These are phyloP conservation scores for Fusarium ramigenum DNA, from an alignment of 2,329 filamentous ascomycete genomes.

Conservation along the genomic window DNA sequence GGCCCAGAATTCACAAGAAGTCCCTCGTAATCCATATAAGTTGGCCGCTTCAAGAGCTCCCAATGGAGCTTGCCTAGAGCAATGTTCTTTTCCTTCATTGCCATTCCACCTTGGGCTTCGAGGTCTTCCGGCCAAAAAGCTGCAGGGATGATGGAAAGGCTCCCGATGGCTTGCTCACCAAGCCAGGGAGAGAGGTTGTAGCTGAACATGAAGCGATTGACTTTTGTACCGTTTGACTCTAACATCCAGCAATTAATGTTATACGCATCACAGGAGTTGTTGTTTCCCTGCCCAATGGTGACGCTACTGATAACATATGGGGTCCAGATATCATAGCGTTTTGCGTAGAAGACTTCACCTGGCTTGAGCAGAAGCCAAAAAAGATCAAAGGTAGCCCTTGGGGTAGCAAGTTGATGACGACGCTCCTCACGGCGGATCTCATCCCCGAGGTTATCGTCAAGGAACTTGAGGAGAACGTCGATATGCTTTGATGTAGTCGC, in stretches of 20 bases:
- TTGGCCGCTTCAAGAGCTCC: constrained; percentile 57
- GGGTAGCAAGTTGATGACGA: constrained; percentile 49
- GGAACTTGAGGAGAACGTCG: constrained; percentile 55
- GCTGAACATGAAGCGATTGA: constrained; percentile 51
- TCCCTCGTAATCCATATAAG: constrained; percentile 59
- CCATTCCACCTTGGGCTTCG: constrained; percentile 42
- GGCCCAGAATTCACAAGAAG: constrained; percentile 47
- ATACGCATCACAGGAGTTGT: constrained; percentile 28
- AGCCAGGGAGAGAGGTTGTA: constrained; percentile 51
- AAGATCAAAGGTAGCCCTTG: constrained; percentile 56
- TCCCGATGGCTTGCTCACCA: constrained; percentile 55
- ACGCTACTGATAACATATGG: constrained; percentile 54
- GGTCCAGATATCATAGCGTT: constrained; percentile 52
- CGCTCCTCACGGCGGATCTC: constrained; percentile 53
- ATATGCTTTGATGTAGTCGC: constrained; percentile 55
- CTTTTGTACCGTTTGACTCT: constrained; percentile 45
- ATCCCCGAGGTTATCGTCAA: constrained; percentile 51
- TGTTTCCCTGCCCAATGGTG: constrained; percentile 17
- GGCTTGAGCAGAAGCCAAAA: constrained; percentile 60
- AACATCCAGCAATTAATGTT: constrained; percentile 56
- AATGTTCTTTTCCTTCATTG: constrained; percentile 52
- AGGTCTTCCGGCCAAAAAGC: constrained; percentile 53
- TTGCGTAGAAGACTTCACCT: constrained; percentile 55
- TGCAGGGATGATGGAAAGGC: constrained; percentile 54
- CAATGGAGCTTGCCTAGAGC: constrained; percentile 57